A percentile compares a stretch with the other conserved stretches of the same genome.
Evolutionary conservation across 2,329 filamentous ascomycete species (phyloP).

Genomic region (Aspergillus bombycis): DNA sequence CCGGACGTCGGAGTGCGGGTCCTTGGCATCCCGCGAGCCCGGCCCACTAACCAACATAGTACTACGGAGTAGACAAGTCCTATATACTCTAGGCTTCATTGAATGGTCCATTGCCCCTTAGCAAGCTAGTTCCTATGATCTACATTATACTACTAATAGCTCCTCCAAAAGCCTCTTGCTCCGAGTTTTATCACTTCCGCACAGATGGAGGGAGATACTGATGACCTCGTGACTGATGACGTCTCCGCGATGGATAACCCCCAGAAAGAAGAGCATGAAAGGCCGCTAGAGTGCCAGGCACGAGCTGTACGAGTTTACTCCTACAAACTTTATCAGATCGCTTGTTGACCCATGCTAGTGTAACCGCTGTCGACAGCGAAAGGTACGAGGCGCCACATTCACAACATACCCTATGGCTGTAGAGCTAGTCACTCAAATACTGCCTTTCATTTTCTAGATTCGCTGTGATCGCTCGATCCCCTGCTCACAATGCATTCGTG

Average conservation of each 20-base stretch:
- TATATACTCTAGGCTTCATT: neutral
- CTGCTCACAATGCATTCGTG: conserved; percentile 14
- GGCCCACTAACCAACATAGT: neutral
- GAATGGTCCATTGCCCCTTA: neutral
- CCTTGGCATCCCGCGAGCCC: neutral
- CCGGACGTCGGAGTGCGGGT: neutral
- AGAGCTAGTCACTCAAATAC: neutral
- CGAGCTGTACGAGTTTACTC: neutral
- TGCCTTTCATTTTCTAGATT: neutral
- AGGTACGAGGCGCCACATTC: conserved; percentile 1
- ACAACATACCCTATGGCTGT: no score
- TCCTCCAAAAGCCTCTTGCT: neutral
- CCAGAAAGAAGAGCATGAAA: neutral
- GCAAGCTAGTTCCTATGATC: neutral
- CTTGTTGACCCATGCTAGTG: conserved; percentile 8
- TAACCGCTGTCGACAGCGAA: conserved; percentile 16
- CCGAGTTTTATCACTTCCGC: neutral
- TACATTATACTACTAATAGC: neutral
- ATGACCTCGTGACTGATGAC: neutral
- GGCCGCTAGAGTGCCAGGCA: neutral
- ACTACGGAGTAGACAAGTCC: no score
- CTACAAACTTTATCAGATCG: neutral
- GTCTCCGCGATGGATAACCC: neutral
- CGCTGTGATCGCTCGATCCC: conserved; percentile 16
- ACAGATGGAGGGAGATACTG: neutral